Conservation (phyloP, 257 asterid species). For the Solanum etuberosum region DNA sequence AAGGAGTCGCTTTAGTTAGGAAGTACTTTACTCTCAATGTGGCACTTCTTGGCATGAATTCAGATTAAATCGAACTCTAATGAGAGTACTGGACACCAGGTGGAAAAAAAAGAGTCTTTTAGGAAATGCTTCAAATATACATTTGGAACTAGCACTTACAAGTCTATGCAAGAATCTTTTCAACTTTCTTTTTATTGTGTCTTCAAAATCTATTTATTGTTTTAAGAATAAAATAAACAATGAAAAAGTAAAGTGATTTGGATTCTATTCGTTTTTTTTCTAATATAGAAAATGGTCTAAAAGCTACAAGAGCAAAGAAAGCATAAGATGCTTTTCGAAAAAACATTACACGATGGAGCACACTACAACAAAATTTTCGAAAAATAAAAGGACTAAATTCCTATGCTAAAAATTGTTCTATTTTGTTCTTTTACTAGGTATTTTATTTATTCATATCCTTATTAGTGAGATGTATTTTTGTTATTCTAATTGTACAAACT, state of each 20-base stretch:
- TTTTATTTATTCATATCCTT: too few relatives aligned
- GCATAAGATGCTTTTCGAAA: background rate
- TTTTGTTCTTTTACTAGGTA: background rate
- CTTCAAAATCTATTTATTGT: background rate
- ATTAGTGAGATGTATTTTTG: too few relatives aligned
- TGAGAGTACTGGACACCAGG: too few relatives aligned
- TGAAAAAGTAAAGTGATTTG: background rate
- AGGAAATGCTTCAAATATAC: background rate
- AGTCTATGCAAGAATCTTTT: background rate
- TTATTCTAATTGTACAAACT: too few relatives aligned
- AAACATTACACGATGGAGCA: background rate
- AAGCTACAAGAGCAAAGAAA: background rate
- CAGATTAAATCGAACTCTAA: too few relatives aligned
- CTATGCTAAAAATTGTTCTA: background rate
- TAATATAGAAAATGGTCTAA: background rate
- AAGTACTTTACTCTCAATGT: too few relatives aligned
- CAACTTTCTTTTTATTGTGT: background rate
- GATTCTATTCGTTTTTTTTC: background rate
- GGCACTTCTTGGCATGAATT: too few relatives aligned
- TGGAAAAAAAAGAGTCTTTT: too few relatives aligned
- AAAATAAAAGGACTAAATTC: too few relatives aligned
- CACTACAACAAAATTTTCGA: background rate
- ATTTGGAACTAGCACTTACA: background rate
- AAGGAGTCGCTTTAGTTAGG: too few relatives aligned
- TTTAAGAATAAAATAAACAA: background rate